phyloP scores from a whole-genome alignment of 331 rosid species.

The Malus hybrid region DNA sequence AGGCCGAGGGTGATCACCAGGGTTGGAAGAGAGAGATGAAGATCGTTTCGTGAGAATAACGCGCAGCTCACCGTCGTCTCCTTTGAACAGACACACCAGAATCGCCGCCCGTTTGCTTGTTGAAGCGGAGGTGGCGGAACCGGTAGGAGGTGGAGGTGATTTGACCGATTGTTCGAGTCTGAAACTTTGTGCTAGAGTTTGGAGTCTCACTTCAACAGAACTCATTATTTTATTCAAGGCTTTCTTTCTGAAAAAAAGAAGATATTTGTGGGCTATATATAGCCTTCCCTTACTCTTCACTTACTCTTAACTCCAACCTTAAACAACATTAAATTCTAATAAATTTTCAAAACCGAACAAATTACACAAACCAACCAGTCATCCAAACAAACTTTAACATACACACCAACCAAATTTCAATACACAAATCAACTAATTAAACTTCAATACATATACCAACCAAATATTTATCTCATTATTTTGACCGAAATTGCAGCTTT shows the following conservation, averaged over 20 bases:
- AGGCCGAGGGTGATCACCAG: conserved; percentile 19
- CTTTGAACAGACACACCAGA: conserved; percentile 58
- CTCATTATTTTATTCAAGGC: neutral
- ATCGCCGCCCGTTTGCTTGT: conserved; percentile 55
- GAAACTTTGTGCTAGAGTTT: neutral
- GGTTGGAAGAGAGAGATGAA: conserved; percentile 52
- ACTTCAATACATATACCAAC: too few relatives aligned
- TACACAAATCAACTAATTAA: too few relatives aligned
- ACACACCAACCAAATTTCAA: too few relatives aligned
- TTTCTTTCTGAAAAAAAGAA: neutral
- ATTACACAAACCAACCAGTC: too few relatives aligned
- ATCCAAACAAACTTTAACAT: too few relatives aligned
- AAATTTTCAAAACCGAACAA: too few relatives aligned
- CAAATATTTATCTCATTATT: too few relatives aligned
- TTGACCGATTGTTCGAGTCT: neutral
- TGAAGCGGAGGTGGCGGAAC: neutral
- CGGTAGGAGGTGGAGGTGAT: neutral
- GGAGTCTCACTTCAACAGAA: neutral
- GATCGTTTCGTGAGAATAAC: conserved; percentile 72
- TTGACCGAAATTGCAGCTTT: too few relatives aligned
- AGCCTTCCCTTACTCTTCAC: neutral
- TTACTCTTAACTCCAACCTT: too few relatives aligned
- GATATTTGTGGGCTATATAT: neutral
- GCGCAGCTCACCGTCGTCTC: conserved; percentile 36
- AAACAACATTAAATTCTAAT: too few relatives aligned